Base-by-base conservation (phyloP, 768 basidiomycete species). In the Cystobasidium onofrii region DNA sequence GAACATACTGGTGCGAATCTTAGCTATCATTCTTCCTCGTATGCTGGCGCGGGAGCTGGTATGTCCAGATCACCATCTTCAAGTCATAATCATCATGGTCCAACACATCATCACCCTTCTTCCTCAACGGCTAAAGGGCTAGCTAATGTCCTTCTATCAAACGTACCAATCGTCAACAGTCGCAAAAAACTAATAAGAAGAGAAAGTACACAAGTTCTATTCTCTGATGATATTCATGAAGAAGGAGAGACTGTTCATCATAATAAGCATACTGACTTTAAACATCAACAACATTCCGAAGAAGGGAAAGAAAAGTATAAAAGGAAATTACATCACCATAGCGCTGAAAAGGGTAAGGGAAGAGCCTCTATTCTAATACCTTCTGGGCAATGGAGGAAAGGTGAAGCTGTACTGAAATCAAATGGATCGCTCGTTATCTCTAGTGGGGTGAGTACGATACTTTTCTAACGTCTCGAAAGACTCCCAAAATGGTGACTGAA, bases 311-410 rank as follows among this genome's bases (percentile, higher is more conserved):
- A 44, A 7, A 61, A 57, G 31, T 31, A 55, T 9, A 71, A 27
- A 20, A 55, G 31, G 9, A 39, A 60, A 41, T n/a, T n/a, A n/a
- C n/a, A n/a, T n/a, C 6, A 36, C 34, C 23, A 20, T 27, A 43
- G 23, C 25, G 64, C 34, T n/a, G 34, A 39, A 36, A 34, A 60
- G 69, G 25, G 52, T 15, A 57, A 52, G n/a, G 25, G 10, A 7
- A 34, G 17, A 44, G 18, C 27, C 54, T 33, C 44, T 13, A 69
- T 34, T 18, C 44, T 71, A 12, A 23, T 71, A 20, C 69, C 69
- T 55, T 4, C 34, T 3, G 69, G 69, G 23, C 33, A 61, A 60
- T 71, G 69, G 69, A 52, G 27, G 69, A 27, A 23, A 27, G 50
- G 69, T 60, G 20, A 71, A 39, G 52, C 55, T 29, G 36, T 60